Percentiles rank a stretch among this genome's conserved stretches.
Conservation (phyloP, 345 rosid species). For the Syzygium oleosum region DNA sequence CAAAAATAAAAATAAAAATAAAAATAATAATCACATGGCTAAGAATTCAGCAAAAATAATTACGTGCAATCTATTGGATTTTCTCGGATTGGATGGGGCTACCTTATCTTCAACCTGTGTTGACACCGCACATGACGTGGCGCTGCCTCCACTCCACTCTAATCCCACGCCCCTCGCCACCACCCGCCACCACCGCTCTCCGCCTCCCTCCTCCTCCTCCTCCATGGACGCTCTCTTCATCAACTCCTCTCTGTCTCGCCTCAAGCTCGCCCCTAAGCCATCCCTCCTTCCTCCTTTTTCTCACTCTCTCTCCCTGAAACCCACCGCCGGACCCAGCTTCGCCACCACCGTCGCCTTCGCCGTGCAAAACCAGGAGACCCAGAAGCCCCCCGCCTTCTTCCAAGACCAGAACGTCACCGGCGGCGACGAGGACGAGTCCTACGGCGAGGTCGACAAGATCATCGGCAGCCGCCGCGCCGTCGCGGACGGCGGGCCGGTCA, state of each 20-base stretch:
- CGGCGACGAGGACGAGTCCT: constrained; percentile 38
- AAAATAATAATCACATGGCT: background rate
- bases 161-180: background rate
- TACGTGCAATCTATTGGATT: background rate
- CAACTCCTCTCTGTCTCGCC: constrained; percentile 32
- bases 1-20: background rate
- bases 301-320: constrained; percentile 3
- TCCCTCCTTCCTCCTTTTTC: constrained; percentile 10
- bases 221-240: constrained; percentile 47
- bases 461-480: constrained; percentile 60
- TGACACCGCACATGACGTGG: background rate
- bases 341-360: constrained; percentile 11
- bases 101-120: background rate
- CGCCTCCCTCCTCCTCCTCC: background rate
- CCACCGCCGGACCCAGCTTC: constrained; percentile 6
- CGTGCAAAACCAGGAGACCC: constrained; percentile 41
- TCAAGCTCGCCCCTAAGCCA: constrained; percentile 18
- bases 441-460: constrained; percentile 71
- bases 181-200: background rate
- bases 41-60: background rate
- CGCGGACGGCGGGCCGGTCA: constrained; percentile 22
- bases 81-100: background rate
- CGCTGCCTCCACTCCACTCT: background rate
- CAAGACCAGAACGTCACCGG: constrained; percentile 2
- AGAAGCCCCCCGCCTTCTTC: background rate